These are phyloP conservation scores for Pseudohalonectria lignicola DNA, from an alignment of 2,329 filamentous ascomycete genomes.

Conservation along the genomic window DNA sequence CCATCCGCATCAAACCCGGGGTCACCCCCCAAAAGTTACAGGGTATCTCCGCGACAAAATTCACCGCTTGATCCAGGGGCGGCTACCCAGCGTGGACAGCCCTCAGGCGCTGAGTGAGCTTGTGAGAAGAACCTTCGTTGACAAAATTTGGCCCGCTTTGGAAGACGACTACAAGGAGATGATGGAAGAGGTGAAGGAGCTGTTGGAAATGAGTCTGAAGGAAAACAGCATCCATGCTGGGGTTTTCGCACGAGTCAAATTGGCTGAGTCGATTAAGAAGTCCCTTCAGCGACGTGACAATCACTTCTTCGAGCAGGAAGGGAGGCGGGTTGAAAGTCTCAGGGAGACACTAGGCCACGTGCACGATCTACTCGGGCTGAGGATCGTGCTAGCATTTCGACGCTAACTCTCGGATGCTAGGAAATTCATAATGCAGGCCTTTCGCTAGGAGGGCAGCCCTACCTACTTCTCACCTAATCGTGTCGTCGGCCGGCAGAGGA, in stretches of 20 bases:
- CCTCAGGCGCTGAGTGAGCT: not conserved
- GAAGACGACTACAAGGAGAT: conserved; percentile 3
- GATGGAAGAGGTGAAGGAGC: not conserved
- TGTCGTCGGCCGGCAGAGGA: conserved; percentile 5
- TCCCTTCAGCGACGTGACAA: conserved; percentile 3
- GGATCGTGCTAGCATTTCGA: conserved; percentile 5
- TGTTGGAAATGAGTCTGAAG: conserved; percentile 1
- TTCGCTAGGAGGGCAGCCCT: conserved; percentile 1
- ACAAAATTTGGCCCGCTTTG: conserved; percentile 1
- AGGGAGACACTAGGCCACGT: conserved; percentile 2
- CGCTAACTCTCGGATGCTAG: conserved; percentile 2
- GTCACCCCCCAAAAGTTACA: not conserved
- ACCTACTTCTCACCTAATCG: conserved; percentile 4
- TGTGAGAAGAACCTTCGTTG: not conserved
- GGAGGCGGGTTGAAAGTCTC: not conserved
- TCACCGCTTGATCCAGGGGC: not conserved
- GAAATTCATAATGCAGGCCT: conserved; percentile 4
- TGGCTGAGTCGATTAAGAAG: conserved; percentile 1
- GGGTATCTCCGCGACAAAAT: not conserved
- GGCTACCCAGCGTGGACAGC: not conserved
- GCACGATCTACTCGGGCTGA: conserved; percentile 7
- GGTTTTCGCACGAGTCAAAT: conserved; percentile 2
- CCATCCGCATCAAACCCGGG: no score
- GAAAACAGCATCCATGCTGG: not conserved
- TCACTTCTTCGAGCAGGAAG: not conserved